Base-by-base conservation (phyloP, 2,329 filamentous ascomycete genomes). In the Didymosphaeria variabile region DNA sequence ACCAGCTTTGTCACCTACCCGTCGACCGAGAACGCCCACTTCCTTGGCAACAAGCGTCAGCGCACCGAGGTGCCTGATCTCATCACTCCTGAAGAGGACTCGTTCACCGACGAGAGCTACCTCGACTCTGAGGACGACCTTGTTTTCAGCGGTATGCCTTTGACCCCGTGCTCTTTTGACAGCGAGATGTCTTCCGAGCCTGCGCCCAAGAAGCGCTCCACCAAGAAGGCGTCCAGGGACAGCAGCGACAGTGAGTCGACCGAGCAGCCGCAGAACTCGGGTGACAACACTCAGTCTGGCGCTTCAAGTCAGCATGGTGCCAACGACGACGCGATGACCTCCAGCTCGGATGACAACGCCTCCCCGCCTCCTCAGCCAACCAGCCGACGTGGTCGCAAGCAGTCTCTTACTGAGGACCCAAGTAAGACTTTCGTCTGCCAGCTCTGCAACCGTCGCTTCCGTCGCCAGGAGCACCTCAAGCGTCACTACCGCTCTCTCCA, bases 381-480 rank as follows among this genome's bases (percentile, higher is more conserved):
- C 70, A 97, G 92, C 81, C 94, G 95, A 67, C 94, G 95, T 61
- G 95, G 95, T 62, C 94, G 95, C 80, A 99, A 99, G 89, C 95
- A 99, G 83, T 98, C 95, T 1, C 82, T 98, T 71, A 98, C 95
- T 5, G 95, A 98, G 75, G 95, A 99, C 74, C 95, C 95, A 1
- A 96, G 93, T 74, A 99, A 99, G 89, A 97, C 94, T 0, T 99
- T 98, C 67, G 92, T 97, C 62, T 99, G 95, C 83, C 93, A 94
- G 59, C 87, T 97, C 23, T 99, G 95, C 89, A 94, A 93, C 74
- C 93, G 95, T 67, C 92, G 95, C 63, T 99, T 99, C 90, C 91
- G 95, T 65, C 92, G 95, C 65, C 95, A 99, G 82, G 95, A 99
- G 81, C 95, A 99, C 77, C 88, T 99, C 62, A 99, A 99, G 89